phyloP scores from a whole-genome alignment of 345 rosid genomes.

The Cardiospermum halicacabum region DNA sequence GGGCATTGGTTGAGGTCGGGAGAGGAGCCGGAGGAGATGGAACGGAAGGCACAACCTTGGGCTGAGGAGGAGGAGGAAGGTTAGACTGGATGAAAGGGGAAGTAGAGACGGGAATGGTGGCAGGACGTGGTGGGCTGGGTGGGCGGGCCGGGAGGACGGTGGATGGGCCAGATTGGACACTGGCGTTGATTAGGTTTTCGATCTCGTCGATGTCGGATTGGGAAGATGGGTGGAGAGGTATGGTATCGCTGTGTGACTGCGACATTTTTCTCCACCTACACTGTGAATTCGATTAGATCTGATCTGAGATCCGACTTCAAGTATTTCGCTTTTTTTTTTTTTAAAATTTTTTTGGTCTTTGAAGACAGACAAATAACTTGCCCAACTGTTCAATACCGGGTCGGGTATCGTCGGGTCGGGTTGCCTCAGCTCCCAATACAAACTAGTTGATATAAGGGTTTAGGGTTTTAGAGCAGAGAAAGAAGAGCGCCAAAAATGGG shows the following conservation, averaged over 20 bases:
- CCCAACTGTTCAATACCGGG: no score
- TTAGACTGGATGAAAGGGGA: constrained; percentile 63
- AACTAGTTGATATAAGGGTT: no score
- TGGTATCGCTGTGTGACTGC: constrained; percentile 70
- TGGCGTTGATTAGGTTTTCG: constrained; percentile 80
- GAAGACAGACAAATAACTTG: no score
- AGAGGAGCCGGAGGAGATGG: constrained; percentile 37
- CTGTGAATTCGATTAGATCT: no score
- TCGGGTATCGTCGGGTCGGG: no score
- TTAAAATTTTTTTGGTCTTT: no score
- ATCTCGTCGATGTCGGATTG: constrained; percentile 99
- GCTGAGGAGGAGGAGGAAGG: constrained; percentile 45
- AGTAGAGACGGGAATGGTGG: constrained; percentile 72
- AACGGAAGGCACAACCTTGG: constrained; percentile 42
- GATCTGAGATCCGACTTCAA: no score
- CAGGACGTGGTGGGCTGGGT: constrained; percentile 66
- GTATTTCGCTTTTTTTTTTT: no score
- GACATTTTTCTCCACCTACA: constrained; percentile 67
- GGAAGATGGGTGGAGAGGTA: constrained; percentile 77
- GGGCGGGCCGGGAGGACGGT: constrained; percentile 85
- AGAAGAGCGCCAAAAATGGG: constrained; percentile 35
- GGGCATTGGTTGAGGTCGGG: constrained; percentile 5
- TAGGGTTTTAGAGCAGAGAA: neutral
- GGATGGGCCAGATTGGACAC: constrained; percentile 65
- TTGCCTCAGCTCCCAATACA: no score